These are phyloP conservation scores for Suillus bovinus DNA, from an alignment of 768 basidiomycete species.

Conservation along the genomic window DNA sequence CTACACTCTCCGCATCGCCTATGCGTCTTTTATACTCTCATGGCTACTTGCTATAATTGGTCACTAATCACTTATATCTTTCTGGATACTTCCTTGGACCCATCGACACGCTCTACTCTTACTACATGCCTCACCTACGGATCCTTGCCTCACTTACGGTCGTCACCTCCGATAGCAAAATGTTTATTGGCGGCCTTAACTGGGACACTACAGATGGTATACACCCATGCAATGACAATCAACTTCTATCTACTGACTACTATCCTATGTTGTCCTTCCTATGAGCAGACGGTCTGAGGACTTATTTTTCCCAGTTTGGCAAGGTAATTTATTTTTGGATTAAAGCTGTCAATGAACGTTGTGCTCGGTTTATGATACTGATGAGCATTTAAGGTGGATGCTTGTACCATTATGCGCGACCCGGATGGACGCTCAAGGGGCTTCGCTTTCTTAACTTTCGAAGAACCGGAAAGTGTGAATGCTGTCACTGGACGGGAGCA, in stretches of 20 bases:
- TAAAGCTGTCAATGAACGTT: background rate
- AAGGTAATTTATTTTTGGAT: conserved; percentile 43
- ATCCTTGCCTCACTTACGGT: conserved; percentile 30
- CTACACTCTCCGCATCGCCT: conserved; percentile 22
- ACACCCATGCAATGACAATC: conserved; percentile 28
- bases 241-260: conserved; percentile 29
- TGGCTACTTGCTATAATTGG: conserved; percentile 36
- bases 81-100: conserved; percentile 39
- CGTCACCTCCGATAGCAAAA: conserved; percentile 60
- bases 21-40: conserved; percentile 32
- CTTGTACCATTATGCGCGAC: conserved; percentile 87
- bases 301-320: conserved; percentile 81
- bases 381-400: conserved; percentile 55
- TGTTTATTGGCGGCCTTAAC: conserved; percentile 89
- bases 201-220: conserved; percentile 93
- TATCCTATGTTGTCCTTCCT: conserved; percentile 18
- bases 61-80: conserved; percentile 35
- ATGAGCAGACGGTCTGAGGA: conserved; percentile 56
- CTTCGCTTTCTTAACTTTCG: conserved; percentile 85
- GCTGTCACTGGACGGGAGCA: conserved; percentile 69
- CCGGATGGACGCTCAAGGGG: conserved; percentile 72
- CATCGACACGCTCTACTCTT: conserved; percentile 25
- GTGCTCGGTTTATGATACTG: conserved; percentile 13
- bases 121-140: conserved; percentile 20
- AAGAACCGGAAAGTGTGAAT: conserved; percentile 62